Conservation (phyloP, 169 alveolate species). For the Plasmodium billcollinsi region DNA sequence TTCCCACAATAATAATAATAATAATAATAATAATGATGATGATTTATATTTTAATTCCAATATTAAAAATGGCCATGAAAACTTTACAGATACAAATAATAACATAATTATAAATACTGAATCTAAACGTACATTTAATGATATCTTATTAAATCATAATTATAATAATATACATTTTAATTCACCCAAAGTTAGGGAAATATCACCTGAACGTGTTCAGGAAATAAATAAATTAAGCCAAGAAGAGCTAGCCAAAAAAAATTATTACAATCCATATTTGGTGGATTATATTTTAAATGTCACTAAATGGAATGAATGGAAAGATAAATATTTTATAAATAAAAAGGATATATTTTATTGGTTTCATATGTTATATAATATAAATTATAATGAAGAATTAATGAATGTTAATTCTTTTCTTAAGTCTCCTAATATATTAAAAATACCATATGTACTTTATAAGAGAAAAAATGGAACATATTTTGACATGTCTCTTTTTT, state of each 20-base stretch:
- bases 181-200: no score
- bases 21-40: background rate
- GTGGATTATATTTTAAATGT: conserved; percentile 14
- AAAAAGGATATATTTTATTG: conserved; percentile 29
- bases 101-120: background rate
- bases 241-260: background rate
- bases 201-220: no score
- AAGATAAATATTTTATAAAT: conserved; percentile 19
- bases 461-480: conserved; percentile 9
- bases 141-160: no score
- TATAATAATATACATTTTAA: no score
- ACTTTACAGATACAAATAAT: background rate
- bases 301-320: background rate
- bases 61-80: no score
- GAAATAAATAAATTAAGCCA: background rate
- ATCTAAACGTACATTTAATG: no score
- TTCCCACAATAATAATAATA: background rate
- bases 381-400: conserved; percentile 20
- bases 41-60: no score
- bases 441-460: conserved; percentile 38
- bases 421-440: conserved; percentile 49
- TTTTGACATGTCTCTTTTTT: conserved; percentile 4
- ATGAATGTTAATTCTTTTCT: background rate
- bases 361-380: conserved; percentile 24
- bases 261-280: conserved; percentile 4